Conservation (phyloP, 1,284 basidiomycete genomes). For the Prillingera fragicola region DNA sequence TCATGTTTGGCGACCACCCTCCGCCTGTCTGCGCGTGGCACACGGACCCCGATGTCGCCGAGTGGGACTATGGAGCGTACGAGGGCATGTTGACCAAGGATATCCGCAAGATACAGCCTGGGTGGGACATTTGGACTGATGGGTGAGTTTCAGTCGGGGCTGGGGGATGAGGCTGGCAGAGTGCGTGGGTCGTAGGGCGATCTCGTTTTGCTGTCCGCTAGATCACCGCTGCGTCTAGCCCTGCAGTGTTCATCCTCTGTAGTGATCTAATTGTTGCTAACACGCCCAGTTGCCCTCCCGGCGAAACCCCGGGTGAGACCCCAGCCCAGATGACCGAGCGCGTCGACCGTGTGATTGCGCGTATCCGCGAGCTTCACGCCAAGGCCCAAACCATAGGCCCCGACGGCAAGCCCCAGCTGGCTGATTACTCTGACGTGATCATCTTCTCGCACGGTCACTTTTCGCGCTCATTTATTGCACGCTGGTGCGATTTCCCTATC, state of each 20-base stretch:
- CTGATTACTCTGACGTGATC: constrained; percentile 43
- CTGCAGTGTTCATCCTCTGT: not conserved
- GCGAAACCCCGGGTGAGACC: constrained; percentile 65
- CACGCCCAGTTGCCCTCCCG: constrained; percentile 64
- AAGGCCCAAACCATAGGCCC: constrained; percentile 44
- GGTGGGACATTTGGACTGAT: constrained; percentile 76
- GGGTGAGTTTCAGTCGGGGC: constrained; percentile 52
- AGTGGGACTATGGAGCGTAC: constrained; percentile 90
- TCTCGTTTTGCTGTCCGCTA: not conserved
- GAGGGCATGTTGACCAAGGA: constrained; percentile 73
- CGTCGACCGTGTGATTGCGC: constrained; percentile 68
- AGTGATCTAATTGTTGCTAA: not conserved
- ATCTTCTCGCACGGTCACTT: constrained; percentile 66
- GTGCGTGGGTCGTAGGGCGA: not conserved
- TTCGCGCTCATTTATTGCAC: constrained; percentile 66
- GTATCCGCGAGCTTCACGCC: constrained; percentile 69
- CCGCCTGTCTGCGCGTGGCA: constrained; percentile 29
- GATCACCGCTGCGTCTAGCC: not conserved
- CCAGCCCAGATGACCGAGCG: constrained; percentile 69
- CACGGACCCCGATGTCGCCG: constrained; percentile 45
- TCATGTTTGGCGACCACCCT: constrained; percentile 49
- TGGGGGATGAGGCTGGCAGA: not conserved
- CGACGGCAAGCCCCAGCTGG: constrained; percentile 24
- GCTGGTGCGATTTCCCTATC: constrained; percentile 49
- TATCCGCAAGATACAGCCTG: constrained; percentile 62